Base-by-base conservation (phyloP, 768 basidiomycete genomes). In the Ramaria rubella region DNA sequence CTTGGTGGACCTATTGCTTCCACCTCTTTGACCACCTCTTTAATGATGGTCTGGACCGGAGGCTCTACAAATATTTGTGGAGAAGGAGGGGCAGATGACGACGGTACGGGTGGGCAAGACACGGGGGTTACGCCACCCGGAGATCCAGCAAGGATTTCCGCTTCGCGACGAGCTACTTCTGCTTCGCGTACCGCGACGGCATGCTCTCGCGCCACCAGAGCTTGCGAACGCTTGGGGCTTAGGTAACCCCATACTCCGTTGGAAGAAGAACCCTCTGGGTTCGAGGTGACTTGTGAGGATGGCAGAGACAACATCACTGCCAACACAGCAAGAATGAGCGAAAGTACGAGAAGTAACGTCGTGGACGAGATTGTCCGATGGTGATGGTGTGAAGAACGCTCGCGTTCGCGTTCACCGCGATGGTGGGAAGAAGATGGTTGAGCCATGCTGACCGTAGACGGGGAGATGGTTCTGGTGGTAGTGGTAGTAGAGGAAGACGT, bases 261-360 rank as follows among this genome's bases (percentile, higher is more conserved):
- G 12, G 73, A 65, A 14, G 78, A 66, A 1, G 74, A 74, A 0
- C 73, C 68, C 23, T 73, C 69, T 38, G 69, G 72, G 15, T 58
- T 59, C 4, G 56, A 52, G 0, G 74, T 30, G 0, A 67, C 61
- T 45, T 72, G 72, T 43, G 77, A 73, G 0, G 83, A 82, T 1
- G 90, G 90, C 4, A 93, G 77, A 2, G 90, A 90, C 24, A 93
- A 81, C 89, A 93, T 91, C 64, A 93, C 83, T 4, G 90, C 90
- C n/a, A 93, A 78, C 23, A 91, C 89, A 33, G 90, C 90, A 26
- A 93, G 76, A 49, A 93, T 81, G 31, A 93, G 83, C 11, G 90
- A 92, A 40, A 93, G 78, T 49, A 92, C 86, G 31, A 93, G 84
- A 52, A 93, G 80, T 30, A 93, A 83, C 14, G 90, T 93, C 0